phyloP scores from a whole-genome alignment of 345 rosid genomes.

The Hibiscus trionum region DNA sequence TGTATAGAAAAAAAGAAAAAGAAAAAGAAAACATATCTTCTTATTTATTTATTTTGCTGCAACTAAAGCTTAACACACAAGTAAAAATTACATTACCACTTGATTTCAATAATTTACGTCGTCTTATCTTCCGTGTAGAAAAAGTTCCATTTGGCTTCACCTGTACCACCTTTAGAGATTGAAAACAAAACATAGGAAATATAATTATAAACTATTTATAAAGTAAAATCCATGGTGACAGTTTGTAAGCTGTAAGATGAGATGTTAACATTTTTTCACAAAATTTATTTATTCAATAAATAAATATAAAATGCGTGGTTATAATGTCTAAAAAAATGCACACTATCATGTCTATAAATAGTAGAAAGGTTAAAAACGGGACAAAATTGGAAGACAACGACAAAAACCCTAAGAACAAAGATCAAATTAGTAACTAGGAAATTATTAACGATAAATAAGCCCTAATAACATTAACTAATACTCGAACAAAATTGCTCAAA shows the following conservation, averaged over 20 bases:
- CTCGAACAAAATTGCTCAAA: neutral
- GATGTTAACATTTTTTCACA: too few species aligned
- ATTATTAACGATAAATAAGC: neutral
- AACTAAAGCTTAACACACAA: neutral
- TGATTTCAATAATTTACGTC: conserved; percentile 81
- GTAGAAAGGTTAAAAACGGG: neutral
- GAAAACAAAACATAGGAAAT: neutral
- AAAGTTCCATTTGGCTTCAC: conserved; percentile 65
- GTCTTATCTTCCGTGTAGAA: conserved; percentile 72
- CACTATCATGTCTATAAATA: neutral
- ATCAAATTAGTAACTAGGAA: neutral
- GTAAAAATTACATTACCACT: conserved; percentile 39
- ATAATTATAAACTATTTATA: neutral
- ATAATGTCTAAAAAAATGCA: too few species aligned
- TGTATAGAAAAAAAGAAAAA: neutral
- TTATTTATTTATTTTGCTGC: neutral
- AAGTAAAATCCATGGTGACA: neutral
- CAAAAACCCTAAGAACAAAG: neutral
- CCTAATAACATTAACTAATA: neutral
- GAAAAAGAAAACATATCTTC: neutral
- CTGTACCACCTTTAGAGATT: conserved; percentile 62
- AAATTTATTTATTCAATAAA: too few species aligned
- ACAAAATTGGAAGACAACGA: neutral
- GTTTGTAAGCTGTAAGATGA: too few species aligned
- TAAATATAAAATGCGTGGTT: too few species aligned